Evolutionary conservation across 768 basidiomycete species (phyloP), one percentile per base, ranked within the genome.

Genomic region (Lentinula detonsa): DNA sequence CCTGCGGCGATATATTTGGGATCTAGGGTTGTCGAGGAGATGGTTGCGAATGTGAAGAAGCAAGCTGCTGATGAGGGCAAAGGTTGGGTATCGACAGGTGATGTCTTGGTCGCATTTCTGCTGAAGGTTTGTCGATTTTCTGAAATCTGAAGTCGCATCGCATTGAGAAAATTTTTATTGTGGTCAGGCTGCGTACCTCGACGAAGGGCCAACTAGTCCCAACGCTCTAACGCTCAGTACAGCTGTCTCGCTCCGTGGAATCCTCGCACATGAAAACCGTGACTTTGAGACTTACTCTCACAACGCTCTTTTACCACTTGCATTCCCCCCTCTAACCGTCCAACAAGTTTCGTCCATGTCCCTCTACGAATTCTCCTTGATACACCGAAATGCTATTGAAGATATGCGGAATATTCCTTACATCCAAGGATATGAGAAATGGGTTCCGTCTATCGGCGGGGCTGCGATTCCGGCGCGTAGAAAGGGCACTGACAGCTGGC

Each of bases 231-330:
- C 40, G 28, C 18, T 59, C 11, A 48, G 45, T 23, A 33, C 57
- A 46, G 57, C 48, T 13, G 57, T 59, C 18, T 59, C 57, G 7
- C 28, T 59, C n/a, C 57, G 57, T 9, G 18, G 35, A 23, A 33
- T 39, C 21, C 37, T 59, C 33, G 33, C 35, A 23, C 16, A 23
- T 39, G 6, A n/a, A 31, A 50, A 59, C 35, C 57, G 33, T 59
- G 48, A 59, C 4, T 59, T 59, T 21, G 57, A 59, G 16, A 16
- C 16, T 23, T 59, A 59, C 40, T 33, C 23, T 18, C 45, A 59
- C n/a, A 59, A 59, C 57, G 48, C 45, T 59, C 57, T 59, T 50
- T 48, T 59, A 48, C 57, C 57, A 33, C 48, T 48, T 35, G 45
- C 57, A 18, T 59, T 48, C 21, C 57, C 57, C 18, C 33, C 48